phyloP scores from a whole-genome alignment of 768 basidiomycete genomes.

The Termitomyces sp. region DNA sequence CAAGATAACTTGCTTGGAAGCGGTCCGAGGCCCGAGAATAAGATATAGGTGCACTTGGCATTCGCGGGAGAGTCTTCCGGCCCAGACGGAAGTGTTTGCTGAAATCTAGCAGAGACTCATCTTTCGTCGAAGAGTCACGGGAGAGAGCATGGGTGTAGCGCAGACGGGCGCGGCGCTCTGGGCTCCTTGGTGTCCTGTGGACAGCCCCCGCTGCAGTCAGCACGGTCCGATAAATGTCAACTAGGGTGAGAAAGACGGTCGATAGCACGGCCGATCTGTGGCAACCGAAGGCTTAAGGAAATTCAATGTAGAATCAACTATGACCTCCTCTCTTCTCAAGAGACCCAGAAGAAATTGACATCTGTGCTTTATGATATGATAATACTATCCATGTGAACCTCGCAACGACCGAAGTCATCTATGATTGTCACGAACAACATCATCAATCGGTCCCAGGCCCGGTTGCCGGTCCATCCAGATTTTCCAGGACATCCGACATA shows the following conservation, averaged over 20 bases:
- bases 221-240: background rate
- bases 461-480: background rate
- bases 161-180: background rate
- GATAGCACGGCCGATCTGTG: background rate
- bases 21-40: conserved; percentile 7
- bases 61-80: conserved; percentile 8
- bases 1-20: background rate
- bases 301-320: background rate
- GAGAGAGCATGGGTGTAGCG: background rate
- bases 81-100: conserved; percentile 9
- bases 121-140: background rate
- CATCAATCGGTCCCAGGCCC: background rate
- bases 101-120: conserved; percentile 4
- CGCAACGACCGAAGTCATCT: background rate
- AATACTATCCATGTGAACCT: background rate
- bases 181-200: background rate
- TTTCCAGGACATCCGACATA: background rate
- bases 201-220: background rate
- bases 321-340: background rate
- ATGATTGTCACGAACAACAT: background rate
- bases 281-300: background rate
- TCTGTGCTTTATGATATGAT: background rate
- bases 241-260: background rate
- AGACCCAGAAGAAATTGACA: background rate
- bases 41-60: background rate